These are phyloP conservation scores for Coniochaeta prunicola DNA, from an alignment of 2,329 filamentous ascomycete genomes.

Conservation along the genomic window DNA sequence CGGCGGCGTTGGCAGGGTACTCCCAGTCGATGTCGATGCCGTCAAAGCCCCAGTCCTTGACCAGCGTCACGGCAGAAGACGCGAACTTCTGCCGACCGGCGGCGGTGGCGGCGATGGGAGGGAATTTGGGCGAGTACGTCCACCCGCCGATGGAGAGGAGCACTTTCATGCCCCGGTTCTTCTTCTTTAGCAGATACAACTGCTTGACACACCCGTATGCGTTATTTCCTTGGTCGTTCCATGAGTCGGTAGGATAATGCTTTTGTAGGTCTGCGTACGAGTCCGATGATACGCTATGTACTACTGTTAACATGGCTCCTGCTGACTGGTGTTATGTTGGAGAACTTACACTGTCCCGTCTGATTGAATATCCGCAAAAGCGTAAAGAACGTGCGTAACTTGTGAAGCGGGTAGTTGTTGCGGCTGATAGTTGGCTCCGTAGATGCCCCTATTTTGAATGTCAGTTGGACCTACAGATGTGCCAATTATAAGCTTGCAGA, in stretches of 20 bases:
- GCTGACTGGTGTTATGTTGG: not conserved
- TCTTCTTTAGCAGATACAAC: constrained; percentile 67
- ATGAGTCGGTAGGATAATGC: constrained; percentile 60
- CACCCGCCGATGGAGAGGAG: constrained; percentile 79
- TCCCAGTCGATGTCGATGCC: constrained; percentile 53
- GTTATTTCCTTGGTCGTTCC: constrained; percentile 52
- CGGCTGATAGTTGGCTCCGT: constrained; percentile 48
- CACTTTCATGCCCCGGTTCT: constrained; percentile 68
- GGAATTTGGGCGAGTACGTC: constrained; percentile 67
- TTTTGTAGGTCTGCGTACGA: constrained; percentile 58
- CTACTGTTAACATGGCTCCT: constrained; percentile 8
- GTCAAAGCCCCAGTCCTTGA: constrained; percentile 60
- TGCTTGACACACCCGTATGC: constrained; percentile 75
- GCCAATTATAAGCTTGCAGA: not conserved
- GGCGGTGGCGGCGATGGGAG: constrained; percentile 52
- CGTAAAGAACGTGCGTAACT: constrained; percentile 67
- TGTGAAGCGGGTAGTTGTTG: constrained; percentile 60
- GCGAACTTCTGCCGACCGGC: constrained; percentile 61
- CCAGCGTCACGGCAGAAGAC: constrained; percentile 56
- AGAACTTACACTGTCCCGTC: constrained; percentile 38
- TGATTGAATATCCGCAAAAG: constrained; percentile 37
- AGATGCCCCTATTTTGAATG: constrained; percentile 25
- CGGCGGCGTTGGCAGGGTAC: constrained; percentile 32
- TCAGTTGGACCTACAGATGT: not conserved
- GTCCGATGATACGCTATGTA: constrained; percentile 45